Conservation (phyloP, 106 monocot species). For the Dioscorea zingiberensis region DNA sequence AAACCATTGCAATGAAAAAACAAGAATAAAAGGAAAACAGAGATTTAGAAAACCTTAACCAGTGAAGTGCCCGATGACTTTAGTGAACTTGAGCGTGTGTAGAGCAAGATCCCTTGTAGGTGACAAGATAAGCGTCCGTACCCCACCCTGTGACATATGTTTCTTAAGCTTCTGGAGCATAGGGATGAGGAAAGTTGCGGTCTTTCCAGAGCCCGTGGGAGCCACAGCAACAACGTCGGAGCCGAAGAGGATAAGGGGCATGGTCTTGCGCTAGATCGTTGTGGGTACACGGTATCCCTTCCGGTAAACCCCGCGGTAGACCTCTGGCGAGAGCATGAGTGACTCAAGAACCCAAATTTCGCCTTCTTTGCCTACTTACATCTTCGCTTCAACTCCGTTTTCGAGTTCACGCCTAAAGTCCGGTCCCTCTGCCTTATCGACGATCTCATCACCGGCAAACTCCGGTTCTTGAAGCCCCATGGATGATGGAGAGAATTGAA, state of each 20-base stretch:
- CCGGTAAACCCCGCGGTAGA: constrained; percentile 61
- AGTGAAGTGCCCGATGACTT: constrained; percentile 81
- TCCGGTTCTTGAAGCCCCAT: no score
- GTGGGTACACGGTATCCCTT: constrained; percentile 94
- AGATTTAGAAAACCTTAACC: constrained; percentile 25
- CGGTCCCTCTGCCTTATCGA: constrained; percentile 8
- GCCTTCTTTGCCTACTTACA: constrained; percentile 48
- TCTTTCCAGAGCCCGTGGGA: constrained; percentile 90
- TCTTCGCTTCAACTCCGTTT: constrained; percentile 25
- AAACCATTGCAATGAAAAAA: background rate
- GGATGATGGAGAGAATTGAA: no score
- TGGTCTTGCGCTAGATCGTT: constrained; percentile 87
- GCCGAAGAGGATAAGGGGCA: constrained; percentile 80
- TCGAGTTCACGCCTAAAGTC: constrained; percentile 32
- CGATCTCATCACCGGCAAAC: no score
- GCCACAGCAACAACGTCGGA: constrained; percentile 93
- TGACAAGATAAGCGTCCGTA: constrained; percentile 72
- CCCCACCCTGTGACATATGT: constrained; percentile 57
- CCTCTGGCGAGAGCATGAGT: constrained; percentile 51
- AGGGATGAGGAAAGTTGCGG: constrained; percentile 80
- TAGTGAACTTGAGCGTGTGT: constrained; percentile 90
- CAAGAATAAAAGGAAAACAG: background rate
- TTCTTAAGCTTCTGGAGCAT: constrained; percentile 81
- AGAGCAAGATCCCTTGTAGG: constrained; percentile 88
- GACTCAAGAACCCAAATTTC: constrained; percentile 88